These are phyloP conservation scores for Glarea lozoyensis DNA, from an alignment of 495 filamentous ascomycete species.

Conservation along the genomic window DNA sequence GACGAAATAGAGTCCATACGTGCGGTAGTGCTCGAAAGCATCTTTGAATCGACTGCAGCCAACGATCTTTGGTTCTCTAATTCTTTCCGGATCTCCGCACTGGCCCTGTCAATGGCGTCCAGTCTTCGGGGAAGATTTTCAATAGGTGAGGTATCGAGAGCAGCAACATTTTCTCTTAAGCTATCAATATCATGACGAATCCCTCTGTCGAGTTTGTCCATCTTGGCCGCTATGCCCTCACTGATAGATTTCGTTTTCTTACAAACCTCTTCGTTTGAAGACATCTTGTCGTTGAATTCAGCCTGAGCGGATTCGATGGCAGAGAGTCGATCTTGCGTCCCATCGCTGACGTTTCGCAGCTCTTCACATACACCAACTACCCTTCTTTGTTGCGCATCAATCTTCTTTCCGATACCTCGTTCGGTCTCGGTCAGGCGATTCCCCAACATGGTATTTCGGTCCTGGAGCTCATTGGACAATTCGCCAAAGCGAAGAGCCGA, in stretches of 20 bases:
- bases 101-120: constrained; percentile 2
- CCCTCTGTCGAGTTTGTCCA: not conserved
- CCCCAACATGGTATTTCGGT: constrained; percentile 2
- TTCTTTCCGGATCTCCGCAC: not conserved
- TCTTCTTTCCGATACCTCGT: constrained; percentile 1
- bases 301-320: not conserved
- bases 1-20: not conserved
- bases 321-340: constrained; percentile 2
- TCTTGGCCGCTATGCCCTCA: not conserved
- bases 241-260: not conserved
- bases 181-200: constrained; percentile 1
- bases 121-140: constrained; percentile 1
- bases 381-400: constrained; percentile 3
- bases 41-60: constrained; percentile 4
- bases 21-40: constrained; percentile 1
- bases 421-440: constrained; percentile 1
- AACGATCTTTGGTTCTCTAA: not conserved
- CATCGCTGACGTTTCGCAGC: not conserved
- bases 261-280: not conserved
- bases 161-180: not conserved
- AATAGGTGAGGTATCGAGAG: constrained; percentile 1
- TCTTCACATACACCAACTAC: constrained; percentile 1
- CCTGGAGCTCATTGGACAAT: constrained; percentile 6
- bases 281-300: not conserved
- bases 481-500: constrained; percentile 7